phyloP scores from a whole-genome alignment of 2,329 filamentous ascomycete species.

The Epichloe scottii region DNA sequence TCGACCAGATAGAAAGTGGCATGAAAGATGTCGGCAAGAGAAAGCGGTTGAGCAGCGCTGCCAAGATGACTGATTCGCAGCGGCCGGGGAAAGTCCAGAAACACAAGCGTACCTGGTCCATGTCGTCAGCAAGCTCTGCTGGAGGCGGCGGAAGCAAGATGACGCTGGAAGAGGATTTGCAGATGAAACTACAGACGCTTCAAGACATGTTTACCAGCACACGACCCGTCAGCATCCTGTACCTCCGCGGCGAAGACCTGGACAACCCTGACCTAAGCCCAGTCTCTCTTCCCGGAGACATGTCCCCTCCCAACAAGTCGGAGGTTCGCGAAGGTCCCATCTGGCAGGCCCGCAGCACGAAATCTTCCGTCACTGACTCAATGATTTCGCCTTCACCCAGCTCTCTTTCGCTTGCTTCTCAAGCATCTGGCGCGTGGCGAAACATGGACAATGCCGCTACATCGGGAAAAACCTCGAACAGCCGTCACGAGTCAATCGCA shows the following conservation, averaged over 20 bases:
- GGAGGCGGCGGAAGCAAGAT: conserved; percentile 30
- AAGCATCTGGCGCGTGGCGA: conserved; percentile 41
- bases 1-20: conserved; percentile 60
- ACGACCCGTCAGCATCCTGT: conserved; percentile 63
- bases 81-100: conserved; percentile 75
- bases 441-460: conserved; percentile 39
- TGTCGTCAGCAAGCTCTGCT: conserved; percentile 64
- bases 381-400: conserved; percentile 56
- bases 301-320: conserved; percentile 44
- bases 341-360: conserved; percentile 41
- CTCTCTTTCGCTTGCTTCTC: conserved; percentile 49
- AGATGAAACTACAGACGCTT: conserved; percentile 63
- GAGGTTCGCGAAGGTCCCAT: conserved; percentile 33
- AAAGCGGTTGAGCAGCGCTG: conserved; percentile 39
- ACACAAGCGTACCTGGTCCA: conserved; percentile 91
- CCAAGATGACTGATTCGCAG: conserved; percentile 36
- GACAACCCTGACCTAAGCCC: conserved; percentile 74
- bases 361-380: conserved; percentile 46
- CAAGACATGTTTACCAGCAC: conserved; percentile 87
- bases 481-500: conserved; percentile 37
- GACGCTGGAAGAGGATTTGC: conserved; percentile 61
- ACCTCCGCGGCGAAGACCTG: conserved; percentile 60
- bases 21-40: conserved; percentile 56
- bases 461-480: conserved; percentile 38
- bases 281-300: conserved; percentile 58